Evolutionary conservation across 805 yeast species (phyloP).

Genomic region (Schwanniomyces pseudopolymorphus): DNA sequence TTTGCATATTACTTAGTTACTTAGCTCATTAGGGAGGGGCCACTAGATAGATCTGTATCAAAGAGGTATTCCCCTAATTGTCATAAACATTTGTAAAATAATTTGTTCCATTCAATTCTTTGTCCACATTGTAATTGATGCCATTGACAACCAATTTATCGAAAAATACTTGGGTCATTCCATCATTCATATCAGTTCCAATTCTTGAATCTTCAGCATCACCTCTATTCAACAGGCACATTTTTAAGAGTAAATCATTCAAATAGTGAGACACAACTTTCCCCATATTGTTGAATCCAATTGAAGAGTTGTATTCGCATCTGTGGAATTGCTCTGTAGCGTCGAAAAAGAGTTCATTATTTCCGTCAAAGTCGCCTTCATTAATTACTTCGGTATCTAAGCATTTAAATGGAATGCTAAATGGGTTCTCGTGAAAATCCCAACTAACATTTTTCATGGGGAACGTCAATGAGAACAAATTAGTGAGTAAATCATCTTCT

Average conservation of each 20-base stretch:
- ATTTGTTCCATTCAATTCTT: constrained; percentile 41
- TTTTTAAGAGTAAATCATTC: constrained; percentile 28
- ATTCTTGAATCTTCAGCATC: constrained; percentile 38
- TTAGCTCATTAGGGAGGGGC: background rate
- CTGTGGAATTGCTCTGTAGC: constrained; percentile 11
- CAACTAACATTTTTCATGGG: constrained; percentile 25
- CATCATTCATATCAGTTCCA: constrained; percentile 33
- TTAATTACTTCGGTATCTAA: constrained; percentile 31
- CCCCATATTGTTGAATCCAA: constrained; percentile 12
- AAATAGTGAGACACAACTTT: constrained; percentile 33
- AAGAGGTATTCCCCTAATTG: too few species aligned
- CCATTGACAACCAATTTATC: constrained; percentile 27
- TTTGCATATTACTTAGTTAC: too few species aligned
- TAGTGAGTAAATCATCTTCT: constrained; percentile 10
- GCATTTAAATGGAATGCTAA: constrained; percentile 33
- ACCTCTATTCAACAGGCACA: constrained; percentile 38
- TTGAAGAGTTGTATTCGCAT: constrained; percentile 13
- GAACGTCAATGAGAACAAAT: constrained; percentile 9
- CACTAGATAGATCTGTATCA: too few species aligned
- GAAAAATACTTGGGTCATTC: constrained; percentile 18
- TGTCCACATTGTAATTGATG: constrained; percentile 31
- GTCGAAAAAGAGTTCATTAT: constrained; percentile 16
- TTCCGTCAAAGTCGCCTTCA: constrained; percentile 39
- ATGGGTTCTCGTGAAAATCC: constrained; percentile 31
- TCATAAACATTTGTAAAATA: constrained; percentile 29